A percentile compares a stretch with the other conserved stretches of the same genome.
These are phyloP conservation scores for Cytospora leucostoma DNA, from an alignment of 2,329 filamentous ascomycete species.

Conservation along the genomic window DNA sequence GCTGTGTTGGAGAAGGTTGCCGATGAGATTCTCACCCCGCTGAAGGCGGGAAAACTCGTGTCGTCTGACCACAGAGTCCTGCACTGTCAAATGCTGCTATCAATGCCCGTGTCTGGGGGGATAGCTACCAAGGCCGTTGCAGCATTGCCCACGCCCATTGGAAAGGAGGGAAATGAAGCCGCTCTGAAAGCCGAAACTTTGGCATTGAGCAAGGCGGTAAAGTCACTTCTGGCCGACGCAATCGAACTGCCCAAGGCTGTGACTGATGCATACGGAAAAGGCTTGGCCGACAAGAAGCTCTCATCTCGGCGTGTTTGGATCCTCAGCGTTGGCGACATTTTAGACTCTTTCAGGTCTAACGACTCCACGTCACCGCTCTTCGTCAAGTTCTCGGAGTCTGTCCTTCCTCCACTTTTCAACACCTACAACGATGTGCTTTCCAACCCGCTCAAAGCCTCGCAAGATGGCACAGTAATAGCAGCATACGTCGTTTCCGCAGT, in stretches of 20 bases:
- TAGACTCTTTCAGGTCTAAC: slow-evolving; percentile 58
- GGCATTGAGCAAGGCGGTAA: slow-evolving; percentile 67
- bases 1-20: slow-evolving; percentile 65
- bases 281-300: slow-evolving; percentile 81
- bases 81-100: slow-evolving; percentile 77
- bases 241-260: slow-evolving; percentile 65
- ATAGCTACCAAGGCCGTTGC: slow-evolving; percentile 67
- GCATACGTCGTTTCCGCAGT: slow-evolving; percentile 75
- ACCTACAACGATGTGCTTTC: slow-evolving; percentile 75
- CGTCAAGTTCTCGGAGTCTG: slow-evolving; percentile 53
- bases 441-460: slow-evolving; percentile 77
- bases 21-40: slow-evolving; percentile 74
- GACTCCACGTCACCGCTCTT: slow-evolving; percentile 50
- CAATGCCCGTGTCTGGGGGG: slow-evolving; percentile 59
- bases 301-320: slow-evolving; percentile 79
- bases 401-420: slow-evolving; percentile 60
- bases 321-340: slow-evolving; percentile 68
- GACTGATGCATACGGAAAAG: slow-evolving; percentile 75
- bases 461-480: slow-evolving; percentile 78
- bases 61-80: slow-evolving; percentile 81
- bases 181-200: slow-evolving; percentile 76
- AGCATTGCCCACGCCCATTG: slow-evolving; percentile 66
- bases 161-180: slow-evolving; percentile 86
- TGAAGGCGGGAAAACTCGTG: slow-evolving; percentile 82
- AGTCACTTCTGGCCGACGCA: slow-evolving; percentile 61